A percentile compares a stretch with the other conserved stretches of the same genome.
Evolutionary conservation across 2,329 filamentous ascomycete species (phyloP).

Genomic region (Exophiala bonariae): DNA sequence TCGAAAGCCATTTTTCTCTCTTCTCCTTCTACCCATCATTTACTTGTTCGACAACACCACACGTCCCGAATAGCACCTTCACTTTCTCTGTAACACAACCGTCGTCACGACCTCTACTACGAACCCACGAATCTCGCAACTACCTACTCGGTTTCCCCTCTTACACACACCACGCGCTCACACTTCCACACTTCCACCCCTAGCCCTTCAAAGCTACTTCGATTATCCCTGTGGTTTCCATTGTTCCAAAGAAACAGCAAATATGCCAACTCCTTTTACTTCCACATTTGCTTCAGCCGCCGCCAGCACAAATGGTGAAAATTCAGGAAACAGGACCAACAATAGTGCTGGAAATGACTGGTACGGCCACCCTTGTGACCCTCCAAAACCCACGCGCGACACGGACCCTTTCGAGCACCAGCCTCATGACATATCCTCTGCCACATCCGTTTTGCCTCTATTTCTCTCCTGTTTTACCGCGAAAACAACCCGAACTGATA

Average conservation of each 20-base stretch:
- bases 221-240: too few relatives aligned
- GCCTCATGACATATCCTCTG: background rate
- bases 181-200: too few relatives aligned
- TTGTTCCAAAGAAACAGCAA: slow-evolving; percentile 14
- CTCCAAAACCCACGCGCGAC: background rate
- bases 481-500: background rate
- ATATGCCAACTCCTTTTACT: slow-evolving; percentile 72
- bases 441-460: background rate
- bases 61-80: too few relatives aligned
- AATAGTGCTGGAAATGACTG: slow-evolving; percentile 67
- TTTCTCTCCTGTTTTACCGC: background rate
- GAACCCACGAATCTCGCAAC: too few relatives aligned
- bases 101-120: too few relatives aligned
- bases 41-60: too few relatives aligned
- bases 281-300: slow-evolving; percentile 84
- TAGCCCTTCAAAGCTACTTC: too few relatives aligned
- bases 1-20: too few relatives aligned
- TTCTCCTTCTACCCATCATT: too few relatives aligned
- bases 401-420: background rate
- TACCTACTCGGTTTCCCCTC: too few relatives aligned
- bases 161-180: too few relatives aligned
- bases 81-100: too few relatives aligned
- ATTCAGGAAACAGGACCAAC: slow-evolving; percentile 57
- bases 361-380: slow-evolving; percentile 51
- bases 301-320: slow-evolving; percentile 67